Base-by-base conservation (phyloP, 768 basidiomycete genomes). In the Dacryopinax primogenitus region DNA sequence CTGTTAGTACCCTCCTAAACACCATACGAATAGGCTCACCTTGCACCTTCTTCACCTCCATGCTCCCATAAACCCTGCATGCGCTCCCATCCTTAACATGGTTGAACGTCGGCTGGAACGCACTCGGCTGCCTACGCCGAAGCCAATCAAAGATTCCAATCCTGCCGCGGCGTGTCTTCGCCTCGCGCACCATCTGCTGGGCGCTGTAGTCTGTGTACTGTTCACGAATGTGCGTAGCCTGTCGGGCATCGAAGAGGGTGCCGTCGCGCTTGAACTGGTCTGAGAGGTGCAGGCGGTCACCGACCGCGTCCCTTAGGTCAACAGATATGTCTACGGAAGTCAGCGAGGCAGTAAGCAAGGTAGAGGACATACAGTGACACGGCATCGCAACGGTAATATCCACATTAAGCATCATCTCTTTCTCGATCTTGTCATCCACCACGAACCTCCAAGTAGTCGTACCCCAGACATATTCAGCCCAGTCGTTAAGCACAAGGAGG, bases 331-430 rank as follows among this genome's bases (percentile, higher is more conserved):
- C 15, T 34, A 4, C 15, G n/a, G n/a, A n/a, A n/a, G n/a, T n/a
- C n/a, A n/a, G n/a, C n/a, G n/a, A n/a, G n/a, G n/a, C n/a, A n/a
- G 18, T 35, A 23, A 33, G 30, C 18, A 32, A 21, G 37, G 39
- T 11, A 45, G 26, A 23, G 33, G 15, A 83, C 92, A 76, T 74
- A 95, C 93, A 91, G 75, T 81, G 79, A 76, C 94, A 97, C 1
- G 92, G 92, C 83, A 92, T 96, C 70, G 90, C 89, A 36, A 97
- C 88, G 28, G 89, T 84, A 77, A 97, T 76, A 77, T 99, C 95
- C 64, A 98, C 81, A 74, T 99, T 97, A 69, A 99, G 79, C 69
- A 85, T 83, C 79, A 99, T 78, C 63, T 79, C 84, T 67, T 81
- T 83, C 12, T 75, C 75, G 35, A 79, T 76, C 64, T 82, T 80